Base-by-base conservation (phyloP, 2,329 filamentous ascomycete species). In the Diaporthe humulicola region DNA sequence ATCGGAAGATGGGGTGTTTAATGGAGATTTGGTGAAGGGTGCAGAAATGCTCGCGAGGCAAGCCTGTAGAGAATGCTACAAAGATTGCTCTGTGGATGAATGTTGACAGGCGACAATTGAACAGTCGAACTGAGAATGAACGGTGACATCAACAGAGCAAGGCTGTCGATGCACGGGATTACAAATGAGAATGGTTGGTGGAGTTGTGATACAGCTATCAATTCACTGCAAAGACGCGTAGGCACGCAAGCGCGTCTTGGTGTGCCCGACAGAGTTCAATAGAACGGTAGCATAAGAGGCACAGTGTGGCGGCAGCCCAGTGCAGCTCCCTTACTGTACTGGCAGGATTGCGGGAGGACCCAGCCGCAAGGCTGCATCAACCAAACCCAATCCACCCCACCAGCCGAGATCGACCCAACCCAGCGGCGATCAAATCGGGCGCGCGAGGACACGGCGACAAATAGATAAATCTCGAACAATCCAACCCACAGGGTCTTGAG, bases 291-390 rank as follows among this genome's bases (percentile, higher is more conserved):
- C n/a, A 28, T 14, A 25, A 40, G 25, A n/a, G 30, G 30, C 64
- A 69, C 64, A 40, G 64, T 69, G 48, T 40, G 64, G 48, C 64
- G 54, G 48, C 33, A 17, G n/a, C 48, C 33, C 4, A 36, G 15
- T 30, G 17, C 22, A 40, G 64, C 28, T 9, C 33, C 33, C 40
- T 33, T 45, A 69, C 64, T 69, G 64, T 69, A 25, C 25, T 15
- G 38, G n/a, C 58, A 28, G 48, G n/a, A 50, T 50, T 50, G n/a
- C 48, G 48, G 48, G n/a, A 52, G 25, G 64, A 28, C 48, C 48
- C 33, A 69, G 64, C 64, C 48, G 48, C 64, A 69, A n/a, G 64
- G 64, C 48, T 69, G 64, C 64, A 69, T 38, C 64, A 48, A 19
- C 42, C 25, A 14, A 40, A 38, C 25, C 60, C 38, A 64, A 48